Percentiles rank a stretch among this genome's conserved stretches.
These are phyloP conservation scores for Rostrohypoxylon terebratum DNA, from an alignment of 495 filamentous ascomycete genomes.

Conservation along the genomic window DNA sequence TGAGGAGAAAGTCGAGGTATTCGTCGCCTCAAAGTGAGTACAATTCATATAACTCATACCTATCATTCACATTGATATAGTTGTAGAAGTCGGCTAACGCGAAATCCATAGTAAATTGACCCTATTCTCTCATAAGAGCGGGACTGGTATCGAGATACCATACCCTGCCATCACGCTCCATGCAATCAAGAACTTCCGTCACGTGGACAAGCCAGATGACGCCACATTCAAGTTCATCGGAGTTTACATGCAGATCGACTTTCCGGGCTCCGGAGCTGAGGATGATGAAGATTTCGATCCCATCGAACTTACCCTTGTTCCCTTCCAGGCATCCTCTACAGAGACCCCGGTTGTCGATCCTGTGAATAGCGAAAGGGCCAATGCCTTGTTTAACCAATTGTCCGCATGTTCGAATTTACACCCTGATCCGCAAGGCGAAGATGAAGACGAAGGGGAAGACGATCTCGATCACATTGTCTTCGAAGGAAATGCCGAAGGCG, in stretches of 20 bases:
- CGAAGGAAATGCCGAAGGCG: constrained; percentile 62
- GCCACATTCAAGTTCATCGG: constrained; percentile 42
- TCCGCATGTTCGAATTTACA: constrained; percentile 90
- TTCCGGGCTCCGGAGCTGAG: constrained; percentile 66
- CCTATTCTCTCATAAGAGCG: constrained; percentile 71
- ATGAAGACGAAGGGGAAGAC: constrained; percentile 65
- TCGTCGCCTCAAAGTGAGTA: constrained; percentile 81
- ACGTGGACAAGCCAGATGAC: constrained; percentile 45
- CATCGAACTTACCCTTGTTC: constrained; percentile 80
- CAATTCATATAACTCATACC: too few relatives aligned
- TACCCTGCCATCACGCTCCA: constrained; percentile 92
- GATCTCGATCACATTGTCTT: constrained; percentile 66
- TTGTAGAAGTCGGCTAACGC: constrained; percentile 26
- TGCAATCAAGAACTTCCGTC: constrained; percentile 75
- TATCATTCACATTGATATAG: neutral
- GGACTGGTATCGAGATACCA: constrained; percentile 78
- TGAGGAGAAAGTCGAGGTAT: constrained; percentile 72
- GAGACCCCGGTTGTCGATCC: constrained; percentile 38
- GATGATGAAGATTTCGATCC: constrained; percentile 76
- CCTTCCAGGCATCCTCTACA: constrained; percentile 49
- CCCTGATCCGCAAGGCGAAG: constrained; percentile 75
- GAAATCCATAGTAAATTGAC: constrained; percentile 71
- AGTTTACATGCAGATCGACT: constrained; percentile 84
- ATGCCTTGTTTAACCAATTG: constrained; percentile 79
- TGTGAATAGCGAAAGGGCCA: constrained; percentile 50